Evolutionary conservation across 768 basidiomycete species (phyloP).

Genomic region (Porpolomopsis calyptriformis): DNA sequence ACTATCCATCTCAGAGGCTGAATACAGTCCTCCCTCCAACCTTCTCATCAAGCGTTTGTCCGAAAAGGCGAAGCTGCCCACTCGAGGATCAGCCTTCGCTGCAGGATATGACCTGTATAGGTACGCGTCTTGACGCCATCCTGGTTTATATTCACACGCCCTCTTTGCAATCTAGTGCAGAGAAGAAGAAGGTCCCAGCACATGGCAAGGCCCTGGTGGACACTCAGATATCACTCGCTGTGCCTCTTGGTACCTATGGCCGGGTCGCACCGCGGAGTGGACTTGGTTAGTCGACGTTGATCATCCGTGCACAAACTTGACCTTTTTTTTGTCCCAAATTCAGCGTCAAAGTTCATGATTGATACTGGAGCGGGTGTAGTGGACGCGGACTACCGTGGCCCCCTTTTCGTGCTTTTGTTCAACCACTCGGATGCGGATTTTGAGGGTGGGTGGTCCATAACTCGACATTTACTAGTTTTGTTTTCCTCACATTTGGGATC

Average conservation of each 20-base stretch:
- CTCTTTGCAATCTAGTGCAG: constrained; percentile 46
- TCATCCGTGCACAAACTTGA: neutral
- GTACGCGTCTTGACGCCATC: constrained; percentile 29
- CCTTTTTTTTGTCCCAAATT: neutral
- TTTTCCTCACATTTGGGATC: neutral
- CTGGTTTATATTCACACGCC: constrained; percentile 2
- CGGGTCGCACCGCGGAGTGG: constrained; percentile 94
- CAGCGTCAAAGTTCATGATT: constrained; percentile 96
- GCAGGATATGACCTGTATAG: constrained; percentile 96
- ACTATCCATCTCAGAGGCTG: constrained; percentile 30
- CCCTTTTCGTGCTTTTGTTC: constrained; percentile 85
- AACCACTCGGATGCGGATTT: constrained; percentile 89
- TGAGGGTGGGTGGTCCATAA: constrained; percentile 38
- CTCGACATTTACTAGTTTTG: neutral
- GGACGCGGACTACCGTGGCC: constrained; percentile 92
- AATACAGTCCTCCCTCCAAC: constrained; percentile 29
- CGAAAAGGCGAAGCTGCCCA: constrained; percentile 72
- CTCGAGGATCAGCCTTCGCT: constrained; percentile 73
- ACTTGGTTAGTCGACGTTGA: constrained; percentile 47
- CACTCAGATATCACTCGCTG: constrained; percentile 87
- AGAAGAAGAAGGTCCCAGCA: constrained; percentile 74
- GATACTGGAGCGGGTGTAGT: constrained; percentile 97
- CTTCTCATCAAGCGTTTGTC: constrained; percentile 82
- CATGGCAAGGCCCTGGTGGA: constrained; percentile 86
- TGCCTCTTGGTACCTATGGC: constrained; percentile 89